These are phyloP conservation scores for Exophiala sp. DNA, from an alignment of 2,329 filamentous ascomycete genomes.

Conservation along the genomic window DNA sequence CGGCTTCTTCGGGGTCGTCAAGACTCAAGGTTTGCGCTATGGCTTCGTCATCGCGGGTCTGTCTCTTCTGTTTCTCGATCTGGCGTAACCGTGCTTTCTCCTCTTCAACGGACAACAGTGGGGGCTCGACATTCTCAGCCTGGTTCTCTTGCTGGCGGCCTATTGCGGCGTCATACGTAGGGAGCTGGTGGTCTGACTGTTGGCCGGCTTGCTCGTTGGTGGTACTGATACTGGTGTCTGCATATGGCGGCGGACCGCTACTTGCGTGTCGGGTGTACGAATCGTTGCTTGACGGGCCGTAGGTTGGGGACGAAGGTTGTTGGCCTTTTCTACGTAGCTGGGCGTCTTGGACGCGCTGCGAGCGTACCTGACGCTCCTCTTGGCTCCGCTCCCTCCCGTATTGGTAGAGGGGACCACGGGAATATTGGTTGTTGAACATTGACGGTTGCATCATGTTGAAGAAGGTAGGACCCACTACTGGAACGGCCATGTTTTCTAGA, in stretches of 20 bases:
- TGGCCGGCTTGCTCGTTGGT: neutral
- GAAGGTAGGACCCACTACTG: no score
- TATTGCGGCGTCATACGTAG: slow-evolving; percentile 1
- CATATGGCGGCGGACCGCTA: slow-evolving; percentile 6
- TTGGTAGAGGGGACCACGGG: slow-evolving; percentile 16
- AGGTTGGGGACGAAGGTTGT: slow-evolving; percentile 4
- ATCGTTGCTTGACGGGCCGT: slow-evolving; percentile 10
- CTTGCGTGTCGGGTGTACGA: slow-evolving; percentile 7
- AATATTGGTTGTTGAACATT: slow-evolving; percentile 16
- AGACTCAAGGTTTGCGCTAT: neutral
- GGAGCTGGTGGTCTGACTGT: neutral
- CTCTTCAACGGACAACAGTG: slow-evolving; percentile 1
- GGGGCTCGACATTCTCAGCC: neutral
- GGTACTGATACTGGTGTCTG: neutral
- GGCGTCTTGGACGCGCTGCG: slow-evolving; percentile 14
- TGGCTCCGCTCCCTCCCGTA: slow-evolving; percentile 16
- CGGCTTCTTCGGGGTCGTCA: neutral
- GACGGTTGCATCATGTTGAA: slow-evolving; percentile 1
- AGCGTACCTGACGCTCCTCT: slow-evolving; percentile 9
- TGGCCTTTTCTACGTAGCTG: slow-evolving; percentile 10
- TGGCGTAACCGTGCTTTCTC: slow-evolving; percentile 10
- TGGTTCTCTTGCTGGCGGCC: neutral
- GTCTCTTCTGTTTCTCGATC: slow-evolving; percentile 4
- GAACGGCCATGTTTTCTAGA: no score
- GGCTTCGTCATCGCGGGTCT: slow-evolving; percentile 3